Evolutionary conservation across 257 asterid genomes (phyloP).

Genomic region (Primulina huaijiensis): DNA sequence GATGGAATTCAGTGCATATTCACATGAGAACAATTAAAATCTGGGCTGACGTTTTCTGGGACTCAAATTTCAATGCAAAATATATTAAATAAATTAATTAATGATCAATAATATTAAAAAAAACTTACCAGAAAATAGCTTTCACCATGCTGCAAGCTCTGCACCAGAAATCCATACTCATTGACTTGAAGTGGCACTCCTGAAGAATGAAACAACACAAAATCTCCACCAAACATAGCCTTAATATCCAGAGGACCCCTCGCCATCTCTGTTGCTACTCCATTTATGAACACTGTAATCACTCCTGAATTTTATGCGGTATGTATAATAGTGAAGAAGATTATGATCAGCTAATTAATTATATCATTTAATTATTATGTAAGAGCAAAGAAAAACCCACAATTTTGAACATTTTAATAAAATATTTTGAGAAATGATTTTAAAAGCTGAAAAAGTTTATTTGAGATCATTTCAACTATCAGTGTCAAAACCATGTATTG

Average conservation of each 20-base stretch:
- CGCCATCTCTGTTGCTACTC: constrained; percentile 59
- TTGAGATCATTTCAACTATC: too few relatives aligned
- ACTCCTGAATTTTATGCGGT: constrained; percentile 28
- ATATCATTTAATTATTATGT: too few relatives aligned
- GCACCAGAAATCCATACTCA: constrained; percentile 51
- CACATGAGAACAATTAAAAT: constrained; percentile 20
- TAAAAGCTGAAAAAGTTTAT: too few relatives aligned
- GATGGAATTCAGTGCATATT: constrained; percentile 39
- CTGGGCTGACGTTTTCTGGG: constrained; percentile 25
- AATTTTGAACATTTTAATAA: too few relatives aligned
- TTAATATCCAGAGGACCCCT: constrained; percentile 50
- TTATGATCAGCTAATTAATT: not conserved
- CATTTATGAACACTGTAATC: constrained; percentile 67
- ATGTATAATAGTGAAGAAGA: not conserved
- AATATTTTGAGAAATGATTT: too few relatives aligned
- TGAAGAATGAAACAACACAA: constrained; percentile 49
- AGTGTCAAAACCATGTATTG: too few relatives aligned
- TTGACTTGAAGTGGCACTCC: constrained; percentile 54
- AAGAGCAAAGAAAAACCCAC: too few relatives aligned
- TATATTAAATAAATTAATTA: constrained; percentile 1
- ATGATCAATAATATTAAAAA: not conserved
- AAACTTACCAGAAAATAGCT: constrained; percentile 73
- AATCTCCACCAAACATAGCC: constrained; percentile 50
- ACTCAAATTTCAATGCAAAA: constrained; percentile 32
- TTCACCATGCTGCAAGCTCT: constrained; percentile 67